A percentile compares a stretch with the other conserved stretches of the same genome.
These are phyloP conservation scores for Ramalina peruviana DNA, from an alignment of 495 filamentous ascomycete genomes.

Conservation along the genomic window DNA sequence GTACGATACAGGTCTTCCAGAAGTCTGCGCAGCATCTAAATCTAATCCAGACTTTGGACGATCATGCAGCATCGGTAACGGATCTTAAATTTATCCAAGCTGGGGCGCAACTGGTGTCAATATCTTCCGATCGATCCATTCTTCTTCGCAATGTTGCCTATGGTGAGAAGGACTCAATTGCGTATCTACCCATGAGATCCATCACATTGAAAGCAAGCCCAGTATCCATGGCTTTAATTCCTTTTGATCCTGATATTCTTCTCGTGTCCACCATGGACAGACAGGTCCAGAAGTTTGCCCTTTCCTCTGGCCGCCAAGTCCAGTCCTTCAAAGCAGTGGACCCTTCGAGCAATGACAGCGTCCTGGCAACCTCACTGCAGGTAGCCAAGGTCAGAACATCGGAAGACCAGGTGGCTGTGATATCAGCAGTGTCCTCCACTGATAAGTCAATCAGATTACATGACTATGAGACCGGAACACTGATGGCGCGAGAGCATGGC, in stretches of 20 bases:
- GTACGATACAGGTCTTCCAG: constrained; percentile 77
- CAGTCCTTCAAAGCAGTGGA: constrained; percentile 71
- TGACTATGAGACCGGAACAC: constrained; percentile 55
- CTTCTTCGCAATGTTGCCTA: constrained; percentile 55
- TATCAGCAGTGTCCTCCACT: constrained; percentile 76
- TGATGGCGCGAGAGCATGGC: constrained; percentile 81
- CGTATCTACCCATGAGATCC: constrained; percentile 59
- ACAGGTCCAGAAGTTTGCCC: constrained; percentile 61
- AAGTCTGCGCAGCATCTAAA: constrained; percentile 37
- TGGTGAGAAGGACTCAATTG: constrained; percentile 49
- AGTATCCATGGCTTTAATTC: constrained; percentile 58
- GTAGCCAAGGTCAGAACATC: constrained; percentile 31
- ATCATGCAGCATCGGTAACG: constrained; percentile 58
- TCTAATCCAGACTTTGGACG: constrained; percentile 61
- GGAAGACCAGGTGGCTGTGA: constrained; percentile 31
- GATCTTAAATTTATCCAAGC: constrained; percentile 47
- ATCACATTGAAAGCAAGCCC: constrained; percentile 78
- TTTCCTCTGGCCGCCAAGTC: constrained; percentile 53
- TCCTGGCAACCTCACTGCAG: constrained; percentile 64
- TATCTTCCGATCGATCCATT: constrained; percentile 76
- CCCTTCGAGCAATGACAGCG: constrained; percentile 61
- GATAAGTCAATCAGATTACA: constrained; percentile 93
- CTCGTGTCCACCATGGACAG: constrained; percentile 74
- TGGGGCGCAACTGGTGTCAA: constrained; percentile 63
- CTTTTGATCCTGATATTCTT: constrained; percentile 44